phyloP scores from a whole-genome alignment of 169 alveolate genomes.

The Blepharisma undulans region DNA sequence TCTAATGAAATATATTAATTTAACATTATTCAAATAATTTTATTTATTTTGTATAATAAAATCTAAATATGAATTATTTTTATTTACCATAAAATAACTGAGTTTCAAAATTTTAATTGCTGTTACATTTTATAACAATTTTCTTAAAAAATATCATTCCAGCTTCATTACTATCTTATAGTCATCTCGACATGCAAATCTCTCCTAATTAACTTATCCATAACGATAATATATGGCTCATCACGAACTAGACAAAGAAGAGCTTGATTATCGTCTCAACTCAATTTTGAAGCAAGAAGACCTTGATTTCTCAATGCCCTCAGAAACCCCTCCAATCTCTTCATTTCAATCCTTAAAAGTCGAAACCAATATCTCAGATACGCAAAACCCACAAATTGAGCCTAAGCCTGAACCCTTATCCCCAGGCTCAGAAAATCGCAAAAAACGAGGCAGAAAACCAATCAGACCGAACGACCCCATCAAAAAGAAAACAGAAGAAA shows the following conservation, averaged over 20 bases:
- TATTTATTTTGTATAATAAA: background rate
- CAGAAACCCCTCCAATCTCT: background rate
- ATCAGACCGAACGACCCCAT: conserved; percentile 41
- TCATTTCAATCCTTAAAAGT: background rate
- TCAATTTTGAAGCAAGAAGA: background rate
- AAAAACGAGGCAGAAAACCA: conserved; percentile 37
- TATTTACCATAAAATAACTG: background rate
- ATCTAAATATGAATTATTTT: background rate
- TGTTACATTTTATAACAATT: too few relatives aligned
- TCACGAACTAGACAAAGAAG: background rate
- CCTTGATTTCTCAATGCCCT: background rate
- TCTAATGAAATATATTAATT: background rate
- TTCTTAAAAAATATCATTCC: background rate
- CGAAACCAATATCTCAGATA: background rate
- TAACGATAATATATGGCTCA: background rate
- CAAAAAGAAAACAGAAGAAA: conserved; percentile 42
- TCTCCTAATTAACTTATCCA: background rate
- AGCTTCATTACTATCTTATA: too few relatives aligned
- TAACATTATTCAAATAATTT: background rate
- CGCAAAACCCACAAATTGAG: background rate
- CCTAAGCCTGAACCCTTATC: background rate
- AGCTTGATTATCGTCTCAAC: background rate
- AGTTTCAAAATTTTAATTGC: too few relatives aligned
- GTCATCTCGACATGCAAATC: background rate
- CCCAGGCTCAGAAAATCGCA: background rate